A percentile compares a stretch with the other conserved stretches of the same genome.
These are phyloP conservation scores for Elsinoe arachidis DNA, from an alignment of 2,329 filamentous ascomycete species.

Conservation along the genomic window DNA sequence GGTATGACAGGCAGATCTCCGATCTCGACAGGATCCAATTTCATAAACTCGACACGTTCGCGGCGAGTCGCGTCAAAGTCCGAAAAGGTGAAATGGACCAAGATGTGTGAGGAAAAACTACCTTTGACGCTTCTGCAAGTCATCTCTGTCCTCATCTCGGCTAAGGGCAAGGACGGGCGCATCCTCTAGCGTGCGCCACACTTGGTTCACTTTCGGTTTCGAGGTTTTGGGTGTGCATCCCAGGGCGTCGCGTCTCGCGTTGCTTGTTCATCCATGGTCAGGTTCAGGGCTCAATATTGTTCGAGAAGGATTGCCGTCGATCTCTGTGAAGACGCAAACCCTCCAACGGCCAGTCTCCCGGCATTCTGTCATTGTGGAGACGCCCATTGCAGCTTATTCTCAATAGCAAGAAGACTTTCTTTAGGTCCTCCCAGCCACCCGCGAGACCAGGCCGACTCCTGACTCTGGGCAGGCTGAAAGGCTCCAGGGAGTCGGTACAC, in stretches of 20 bases:
- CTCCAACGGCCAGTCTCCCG: not conserved
- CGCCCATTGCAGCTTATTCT: not conserved
- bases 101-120: no score
- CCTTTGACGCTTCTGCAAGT: not conserved
- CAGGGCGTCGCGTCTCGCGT: not conserved
- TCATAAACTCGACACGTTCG: not conserved
- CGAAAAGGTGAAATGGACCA: no score
- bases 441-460: not conserved
- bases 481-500: not conserved
- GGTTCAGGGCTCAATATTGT: not conserved
- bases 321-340: not conserved
- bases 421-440: slow-evolving; percentile 5
- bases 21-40: not conserved
- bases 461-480: not conserved
- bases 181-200: slow-evolving; percentile 2
- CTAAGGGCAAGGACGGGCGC: not conserved
- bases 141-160: slow-evolving; percentile 2
- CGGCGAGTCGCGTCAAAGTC: not conserved
- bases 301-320: slow-evolving; percentile 6
- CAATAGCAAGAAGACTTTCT: not conserved
- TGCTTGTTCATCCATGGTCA: not conserved
- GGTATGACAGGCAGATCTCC: slow-evolving; percentile 1
- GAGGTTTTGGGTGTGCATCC: not conserved
- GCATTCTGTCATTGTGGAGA: slow-evolving; percentile 7
- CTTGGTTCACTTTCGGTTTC: no score